Base-by-base conservation (phyloP, 106 monocot genomes). In the Narthecium ossifragum region DNA sequence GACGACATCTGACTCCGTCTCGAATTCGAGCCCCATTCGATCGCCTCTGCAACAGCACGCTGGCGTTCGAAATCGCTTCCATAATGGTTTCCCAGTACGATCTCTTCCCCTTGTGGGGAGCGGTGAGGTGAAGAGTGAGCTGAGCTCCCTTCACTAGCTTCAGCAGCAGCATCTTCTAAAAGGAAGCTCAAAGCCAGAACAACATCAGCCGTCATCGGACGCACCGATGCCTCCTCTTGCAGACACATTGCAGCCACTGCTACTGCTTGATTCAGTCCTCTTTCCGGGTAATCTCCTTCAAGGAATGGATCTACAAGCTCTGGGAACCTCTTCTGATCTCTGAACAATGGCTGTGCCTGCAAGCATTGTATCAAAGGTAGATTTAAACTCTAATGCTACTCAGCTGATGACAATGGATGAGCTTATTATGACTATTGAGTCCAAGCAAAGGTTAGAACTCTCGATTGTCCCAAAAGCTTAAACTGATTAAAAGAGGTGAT, bases 221-320 rank as follows among this genome's bases (percentile, higher is more conserved):
- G 77, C 24, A 69, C 60, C 5, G 59, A 53, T 18, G 77, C 46
- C 15, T 77, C 77, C 11, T 77, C 82, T 52, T 82, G 82, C n/a
- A 82, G 64, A 34, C 82, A 82, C 82, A 82, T 82, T 2, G 69
- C 76, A n/a, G 82, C 82, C 21, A 82, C 67, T 2, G 76, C 81
- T 22, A 81, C 63, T 25, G 76, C 76, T 58, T 81, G 81, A 52
- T 76, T 76, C 8, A 81, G 45, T n/a, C 63, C 76, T 64, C 56
- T 68, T 20, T 24, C 29, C 3, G 76, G 76, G 53, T 63, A 73
- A 15, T 65, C 29, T 26, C 59, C 70, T 62, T 51, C 34, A 15
- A 82, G 62, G 29, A 65, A 61, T 10, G 77, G 82, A 64, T 82
- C 82, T 1, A 61, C 73, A 1, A 82, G 58, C 54, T 82, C 69